Conservation (phyloP, 495 filamentous ascomycete species). For the Poronia punctata region DNA sequence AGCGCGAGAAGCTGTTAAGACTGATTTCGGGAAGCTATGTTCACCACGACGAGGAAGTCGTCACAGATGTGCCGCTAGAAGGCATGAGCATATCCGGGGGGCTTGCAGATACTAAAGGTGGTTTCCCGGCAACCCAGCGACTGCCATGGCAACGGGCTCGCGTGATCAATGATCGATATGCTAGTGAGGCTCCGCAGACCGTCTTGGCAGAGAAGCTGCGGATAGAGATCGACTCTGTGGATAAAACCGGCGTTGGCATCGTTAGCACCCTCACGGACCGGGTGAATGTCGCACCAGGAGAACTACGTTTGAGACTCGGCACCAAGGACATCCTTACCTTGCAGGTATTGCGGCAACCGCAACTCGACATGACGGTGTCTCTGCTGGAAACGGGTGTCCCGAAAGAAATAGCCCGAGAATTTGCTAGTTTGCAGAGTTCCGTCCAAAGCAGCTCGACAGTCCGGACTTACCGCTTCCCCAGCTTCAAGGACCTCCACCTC, state of each 20-base stretch:
- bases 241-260: slow-evolving; percentile 46
- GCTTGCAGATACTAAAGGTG: slow-evolving; percentile 31
- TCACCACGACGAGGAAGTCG: slow-evolving; percentile 51
- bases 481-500: slow-evolving; percentile 56
- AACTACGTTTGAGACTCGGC: slow-evolving; percentile 57
- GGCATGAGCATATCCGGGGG: slow-evolving; percentile 58
- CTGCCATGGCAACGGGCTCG: slow-evolving; percentile 40
- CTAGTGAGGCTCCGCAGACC: slow-evolving; percentile 42
- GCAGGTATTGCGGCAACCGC: slow-evolving; percentile 55
- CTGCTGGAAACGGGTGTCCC: slow-evolving; percentile 56
- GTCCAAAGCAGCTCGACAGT: slow-evolving; percentile 35
- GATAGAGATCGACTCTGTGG: slow-evolving; percentile 51
- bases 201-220: slow-evolving; percentile 65
- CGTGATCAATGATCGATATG: slow-evolving; percentile 51
- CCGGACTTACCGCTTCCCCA: slow-evolving; percentile 49
- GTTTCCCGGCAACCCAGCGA: slow-evolving; percentile 38
- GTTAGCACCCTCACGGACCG: slow-evolving; percentile 59
- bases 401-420: slow-evolving; percentile 47
- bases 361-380: slow-evolving; percentile 62
- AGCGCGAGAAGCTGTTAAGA: slow-evolving; percentile 59
- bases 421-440: slow-evolving; percentile 46
- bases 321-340: slow-evolving; percentile 53
- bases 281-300: slow-evolving; percentile 68
- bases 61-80: slow-evolving; percentile 54
- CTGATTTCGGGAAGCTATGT: slow-evolving; percentile 61